phyloP scores from a whole-genome alignment of 805 yeast species.

The Starmerella vitae region DNA sequence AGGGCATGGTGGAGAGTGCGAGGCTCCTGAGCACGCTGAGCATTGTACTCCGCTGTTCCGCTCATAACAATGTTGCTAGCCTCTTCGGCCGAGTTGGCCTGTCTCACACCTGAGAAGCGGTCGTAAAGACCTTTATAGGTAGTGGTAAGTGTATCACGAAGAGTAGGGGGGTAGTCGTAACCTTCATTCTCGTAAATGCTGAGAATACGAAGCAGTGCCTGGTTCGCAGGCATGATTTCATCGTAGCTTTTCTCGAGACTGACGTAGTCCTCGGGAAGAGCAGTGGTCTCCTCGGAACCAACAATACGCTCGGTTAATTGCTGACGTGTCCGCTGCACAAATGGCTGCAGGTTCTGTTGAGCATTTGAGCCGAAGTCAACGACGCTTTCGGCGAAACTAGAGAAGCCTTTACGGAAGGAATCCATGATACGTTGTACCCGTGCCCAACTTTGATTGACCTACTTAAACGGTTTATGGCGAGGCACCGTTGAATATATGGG shows the following conservation, averaged over 20 bases:
- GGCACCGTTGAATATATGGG: not conserved
- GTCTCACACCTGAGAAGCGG: conserved; percentile 52
- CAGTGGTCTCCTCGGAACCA: conserved; percentile 68
- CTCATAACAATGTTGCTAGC: conserved; percentile 54
- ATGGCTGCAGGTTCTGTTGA: conserved; percentile 40
- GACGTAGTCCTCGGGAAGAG: conserved; percentile 68
- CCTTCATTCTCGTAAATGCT: conserved; percentile 57
- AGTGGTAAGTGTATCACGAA: conserved; percentile 62
- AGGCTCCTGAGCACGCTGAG: conserved; percentile 46
- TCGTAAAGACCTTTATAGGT: conserved; percentile 51
- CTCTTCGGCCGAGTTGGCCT: conserved; percentile 65
- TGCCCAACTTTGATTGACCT: too few species aligned
- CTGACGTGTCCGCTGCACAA: conserved; percentile 71
- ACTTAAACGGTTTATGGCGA: too few species aligned
- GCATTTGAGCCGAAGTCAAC: conserved; percentile 26
- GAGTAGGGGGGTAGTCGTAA: conserved; percentile 70
- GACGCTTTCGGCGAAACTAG: conserved; percentile 26
- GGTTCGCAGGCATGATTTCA: conserved; percentile 54
- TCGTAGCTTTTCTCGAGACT: conserved; percentile 63
- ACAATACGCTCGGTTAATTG: conserved; percentile 69
- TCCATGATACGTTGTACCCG: not conserved
- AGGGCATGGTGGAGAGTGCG: conserved; percentile 75
- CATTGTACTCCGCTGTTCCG: conserved; percentile 25
- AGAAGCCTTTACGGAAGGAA: conserved; percentile 29
- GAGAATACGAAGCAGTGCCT: conserved; percentile 40